Conservation (phyloP, 345 rosid species). For the Excoecaria agallocha region DNA sequence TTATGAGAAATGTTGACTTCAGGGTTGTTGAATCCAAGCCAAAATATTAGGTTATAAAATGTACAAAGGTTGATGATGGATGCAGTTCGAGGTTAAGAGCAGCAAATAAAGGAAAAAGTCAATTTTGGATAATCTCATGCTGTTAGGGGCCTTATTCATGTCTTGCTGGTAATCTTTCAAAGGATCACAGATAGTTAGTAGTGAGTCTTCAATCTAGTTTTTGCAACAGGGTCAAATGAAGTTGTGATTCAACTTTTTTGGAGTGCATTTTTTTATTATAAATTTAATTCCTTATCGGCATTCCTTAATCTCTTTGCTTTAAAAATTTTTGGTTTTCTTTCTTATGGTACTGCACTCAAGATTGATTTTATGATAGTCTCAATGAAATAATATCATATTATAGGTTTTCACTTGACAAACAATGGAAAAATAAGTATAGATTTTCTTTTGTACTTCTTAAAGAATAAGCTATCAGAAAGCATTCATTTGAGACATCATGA, state of each 20-base stretch:
- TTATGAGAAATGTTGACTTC: too few species aligned
- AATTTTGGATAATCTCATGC: too few species aligned
- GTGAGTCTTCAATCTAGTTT: constrained; percentile 36
- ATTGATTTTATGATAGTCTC: neutral
- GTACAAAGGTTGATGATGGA: too few species aligned
- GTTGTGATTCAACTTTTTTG: neutral
- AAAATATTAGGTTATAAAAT: too few species aligned
- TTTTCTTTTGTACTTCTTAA: neutral
- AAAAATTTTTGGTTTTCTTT: neutral
- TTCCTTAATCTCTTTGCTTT: neutral
- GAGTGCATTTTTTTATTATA: neutral
- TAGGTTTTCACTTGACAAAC: neutral
- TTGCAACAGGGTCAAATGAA: neutral
- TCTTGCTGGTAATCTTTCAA: too few species aligned
- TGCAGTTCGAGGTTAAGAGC: too few species aligned
- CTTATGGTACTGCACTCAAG: too few species aligned
- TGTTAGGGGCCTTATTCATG: too few species aligned
- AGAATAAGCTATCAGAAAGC: neutral
- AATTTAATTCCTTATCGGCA: neutral
- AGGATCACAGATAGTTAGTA: too few species aligned
- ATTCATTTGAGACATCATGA: neutral
- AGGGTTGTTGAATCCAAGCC: too few species aligned
- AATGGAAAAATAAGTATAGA: neutral
- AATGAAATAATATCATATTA: neutral
- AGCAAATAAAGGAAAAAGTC: too few species aligned